Percentiles rank a stretch among this genome's conserved stretches.
Conservation (phyloP, 208 protist species). For the Crithidia brevicula region DNA sequence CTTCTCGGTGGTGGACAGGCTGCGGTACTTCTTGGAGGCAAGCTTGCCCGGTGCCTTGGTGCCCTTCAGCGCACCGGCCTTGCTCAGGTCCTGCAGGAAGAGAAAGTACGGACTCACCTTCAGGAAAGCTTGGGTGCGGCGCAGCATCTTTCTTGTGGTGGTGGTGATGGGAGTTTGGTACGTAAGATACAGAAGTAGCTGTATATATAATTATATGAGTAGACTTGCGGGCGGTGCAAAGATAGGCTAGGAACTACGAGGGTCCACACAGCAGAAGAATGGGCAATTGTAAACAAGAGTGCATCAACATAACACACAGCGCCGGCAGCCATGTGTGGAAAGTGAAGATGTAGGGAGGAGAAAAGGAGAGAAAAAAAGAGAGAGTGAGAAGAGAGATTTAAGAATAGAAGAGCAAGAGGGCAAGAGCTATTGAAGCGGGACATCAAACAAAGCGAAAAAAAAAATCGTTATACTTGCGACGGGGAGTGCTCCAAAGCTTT, state of each 20-base stretch:
- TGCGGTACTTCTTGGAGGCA: slow-evolving; percentile 47
- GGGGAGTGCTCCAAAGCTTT: no score
- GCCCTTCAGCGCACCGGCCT: slow-evolving; percentile 36
- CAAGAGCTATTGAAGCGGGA: no score
- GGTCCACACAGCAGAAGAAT: neutral
- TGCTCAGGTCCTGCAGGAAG: slow-evolving; percentile 53
- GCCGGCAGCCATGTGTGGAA: no score
- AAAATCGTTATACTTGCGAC: no score
- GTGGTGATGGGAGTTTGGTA: neutral
- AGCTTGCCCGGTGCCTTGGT: slow-evolving; percentile 1
- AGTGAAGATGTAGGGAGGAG: neutral
- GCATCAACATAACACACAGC: neutral
- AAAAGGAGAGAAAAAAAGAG: slow-evolving; percentile 1
- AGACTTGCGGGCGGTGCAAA: neutral
- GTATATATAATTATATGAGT: no score
- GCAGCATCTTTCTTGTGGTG: slow-evolving; percentile 39
- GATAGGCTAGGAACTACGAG: neutral
- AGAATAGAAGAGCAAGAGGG: neutral
- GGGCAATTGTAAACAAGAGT: slow-evolving; percentile 11
- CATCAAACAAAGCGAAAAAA: neutral
- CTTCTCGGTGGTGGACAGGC: slow-evolving; percentile 40
- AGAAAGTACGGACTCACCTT: slow-evolving; percentile 66
- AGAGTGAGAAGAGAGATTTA: neutral
- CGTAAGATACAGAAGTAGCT: neutral
- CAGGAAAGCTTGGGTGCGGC: slow-evolving; percentile 33